Evolutionary conservation across 129 eudicot species (phyloP).

Genomic region (Gnaphalium uliginosum): DNA sequence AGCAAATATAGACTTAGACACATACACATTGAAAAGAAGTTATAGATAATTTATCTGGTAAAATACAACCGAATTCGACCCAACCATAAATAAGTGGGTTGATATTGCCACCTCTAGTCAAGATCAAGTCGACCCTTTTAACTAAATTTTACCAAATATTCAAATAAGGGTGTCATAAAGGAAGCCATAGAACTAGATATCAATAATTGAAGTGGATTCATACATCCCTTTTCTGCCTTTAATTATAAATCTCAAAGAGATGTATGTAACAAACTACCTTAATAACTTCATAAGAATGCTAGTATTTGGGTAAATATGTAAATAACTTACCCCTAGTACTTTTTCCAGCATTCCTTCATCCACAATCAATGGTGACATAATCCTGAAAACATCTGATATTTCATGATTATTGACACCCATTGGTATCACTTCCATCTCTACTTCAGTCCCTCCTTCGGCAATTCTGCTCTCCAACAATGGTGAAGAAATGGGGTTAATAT

Average conservation of each 20-base stretch:
- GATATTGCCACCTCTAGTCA: neutral
- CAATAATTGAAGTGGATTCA: too few relatives aligned
- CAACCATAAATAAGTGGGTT: too few relatives aligned
- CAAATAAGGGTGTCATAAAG: too few relatives aligned
- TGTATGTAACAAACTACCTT: neutral
- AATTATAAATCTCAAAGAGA: neutral
- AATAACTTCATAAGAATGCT: neutral
- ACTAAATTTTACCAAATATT: too few relatives aligned
- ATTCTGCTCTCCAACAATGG: slow-evolving; percentile 75
- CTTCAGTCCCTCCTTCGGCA: slow-evolving; percentile 66
- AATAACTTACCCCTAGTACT: slow-evolving; percentile 75
- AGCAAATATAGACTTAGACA: slow-evolving; percentile 1
- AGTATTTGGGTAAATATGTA: neutral
- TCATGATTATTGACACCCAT: slow-evolving; percentile 74
- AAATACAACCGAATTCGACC: too few relatives aligned
- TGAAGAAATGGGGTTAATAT: slow-evolving; percentile 67
- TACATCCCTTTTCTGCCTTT: too few relatives aligned
- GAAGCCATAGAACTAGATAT: too few relatives aligned
- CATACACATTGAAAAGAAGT: neutral
- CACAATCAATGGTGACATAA: slow-evolving; percentile 69
- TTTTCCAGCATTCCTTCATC: slow-evolving; percentile 85
- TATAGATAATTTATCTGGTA: neutral
- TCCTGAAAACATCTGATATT: slow-evolving; percentile 58
- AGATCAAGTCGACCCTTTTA: neutral
- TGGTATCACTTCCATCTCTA: slow-evolving; percentile 92